Evolutionary conservation across 345 rosid genomes (phyloP).

Genomic region (Diplotaxis tenuifolia): DNA sequence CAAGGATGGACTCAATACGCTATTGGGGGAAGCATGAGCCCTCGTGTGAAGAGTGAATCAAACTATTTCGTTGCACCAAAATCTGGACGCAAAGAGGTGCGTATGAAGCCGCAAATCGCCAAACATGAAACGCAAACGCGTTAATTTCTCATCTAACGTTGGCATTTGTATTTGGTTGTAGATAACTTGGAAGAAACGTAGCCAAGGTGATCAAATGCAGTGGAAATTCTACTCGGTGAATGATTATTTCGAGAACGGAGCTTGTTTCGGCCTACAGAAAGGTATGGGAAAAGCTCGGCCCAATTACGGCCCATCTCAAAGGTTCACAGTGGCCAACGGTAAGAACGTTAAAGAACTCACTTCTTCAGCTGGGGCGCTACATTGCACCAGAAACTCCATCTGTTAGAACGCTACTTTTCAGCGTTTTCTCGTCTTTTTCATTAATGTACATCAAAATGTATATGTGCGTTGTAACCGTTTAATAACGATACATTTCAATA

Average conservation of each 20-base stretch:
- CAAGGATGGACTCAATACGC: too few relatives aligned
- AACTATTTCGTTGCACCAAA: constrained; percentile 66
- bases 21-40: constrained; percentile 78
- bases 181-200: constrained; percentile 57
- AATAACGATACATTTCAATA: constrained; percentile 5
- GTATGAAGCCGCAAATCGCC: neutral
- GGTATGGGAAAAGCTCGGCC: constrained; percentile 51
- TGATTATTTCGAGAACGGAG: constrained; percentile 62
- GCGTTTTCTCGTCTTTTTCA: neutral
- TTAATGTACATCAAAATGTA: neutral
- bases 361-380: too few relatives aligned
- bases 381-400: constrained; percentile 37
- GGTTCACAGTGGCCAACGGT: constrained; percentile 48
- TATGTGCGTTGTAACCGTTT: neutral
- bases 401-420: constrained; percentile 30
- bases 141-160: neutral
- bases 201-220: constrained; percentile 20
- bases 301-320: constrained; percentile 40
- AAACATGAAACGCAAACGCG: neutral
- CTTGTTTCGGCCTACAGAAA: constrained; percentile 44
- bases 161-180: constrained; percentile 1
- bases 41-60: constrained; percentile 73
- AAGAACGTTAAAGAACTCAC: constrained; percentile 33
- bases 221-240: constrained; percentile 67
- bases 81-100: constrained; percentile 49